phyloP scores from a whole-genome alignment of 2,329 filamentous ascomycete genomes.

The Arthroderma uncinatum region DNA sequence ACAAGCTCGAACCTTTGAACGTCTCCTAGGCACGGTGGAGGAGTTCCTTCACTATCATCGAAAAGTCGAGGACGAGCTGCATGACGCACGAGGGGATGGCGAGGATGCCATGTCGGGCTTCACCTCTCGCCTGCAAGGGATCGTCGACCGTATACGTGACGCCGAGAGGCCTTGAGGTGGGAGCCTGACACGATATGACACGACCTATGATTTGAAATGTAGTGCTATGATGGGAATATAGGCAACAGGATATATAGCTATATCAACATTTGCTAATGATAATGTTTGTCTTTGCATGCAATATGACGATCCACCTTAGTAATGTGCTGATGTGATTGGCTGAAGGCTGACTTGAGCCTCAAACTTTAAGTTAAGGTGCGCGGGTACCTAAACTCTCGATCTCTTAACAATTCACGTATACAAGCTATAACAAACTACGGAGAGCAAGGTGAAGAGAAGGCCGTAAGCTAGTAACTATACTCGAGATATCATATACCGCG shows the following conservation, averaged over 20 bases:
- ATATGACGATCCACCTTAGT: not conserved
- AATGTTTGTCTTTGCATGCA: no score
- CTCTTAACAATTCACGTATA: no score
- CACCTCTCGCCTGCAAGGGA: conserved; percentile 43
- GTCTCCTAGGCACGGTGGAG: conserved; percentile 47
- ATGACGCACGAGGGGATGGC: conserved; percentile 27
- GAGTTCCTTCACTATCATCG: conserved; percentile 53
- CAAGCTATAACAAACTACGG: no score
- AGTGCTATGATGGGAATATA: not conserved
- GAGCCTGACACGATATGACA: not conserved
- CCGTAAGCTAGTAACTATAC: no score
- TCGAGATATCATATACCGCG: no score
- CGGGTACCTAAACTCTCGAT: not conserved
- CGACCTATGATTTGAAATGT: not conserved
- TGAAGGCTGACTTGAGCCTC: not conserved
- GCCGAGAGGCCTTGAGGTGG: not conserved
- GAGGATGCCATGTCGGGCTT: conserved; percentile 42
- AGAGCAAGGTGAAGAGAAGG: no score
- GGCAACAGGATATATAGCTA: not conserved
- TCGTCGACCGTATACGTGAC: conserved; percentile 38
- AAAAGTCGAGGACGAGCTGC: conserved; percentile 43
- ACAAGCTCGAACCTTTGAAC: conserved; percentile 37
- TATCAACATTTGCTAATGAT: no score
- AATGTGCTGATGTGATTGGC: not conserved
- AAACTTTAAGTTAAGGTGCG: not conserved